Base-by-base conservation (phyloP, 1,284 basidiomycete species). In the Moniliophthora roreri region DNA sequence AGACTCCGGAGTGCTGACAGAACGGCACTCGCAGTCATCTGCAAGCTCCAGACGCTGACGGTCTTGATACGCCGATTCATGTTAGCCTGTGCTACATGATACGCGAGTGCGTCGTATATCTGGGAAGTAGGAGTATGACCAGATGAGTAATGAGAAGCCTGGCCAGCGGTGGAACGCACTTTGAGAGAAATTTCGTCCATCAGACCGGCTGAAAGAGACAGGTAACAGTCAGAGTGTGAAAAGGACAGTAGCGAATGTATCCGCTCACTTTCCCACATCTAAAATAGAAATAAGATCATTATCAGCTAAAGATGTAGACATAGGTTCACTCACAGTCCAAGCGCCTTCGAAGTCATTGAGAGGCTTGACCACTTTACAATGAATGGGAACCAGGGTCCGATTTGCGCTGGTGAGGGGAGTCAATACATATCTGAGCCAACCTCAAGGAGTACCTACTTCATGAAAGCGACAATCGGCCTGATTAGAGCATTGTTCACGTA, bases 391-490 rank as follows among this genome's bases (percentile, higher is more conserved):
- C 58, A 98, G 72, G 0, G 95, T 98, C 57, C 88, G 84, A 67
- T 98, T 95, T 1, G 90, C 89, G 67, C 93, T 95, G 57, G 4
- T 50, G 49, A 46, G 10, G 58, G 51, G 49, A 50, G n/a, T 41
- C 8, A 54, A 28, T 35, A n/a, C 23, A n/a, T 15, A 18, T 38
- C 36, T 34, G 15, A 52, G 47, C 34, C 46, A 10, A 39, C 13
- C 8, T 50, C 54, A 23, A 55, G 10, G 39, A 10, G 46, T 32
- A 75, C 87, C 59, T 62, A 94, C 91, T 97, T 97, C 84, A 99
- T 97, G 67, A 99, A 99, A 0, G 95, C 95, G 4, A 99, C 97
- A 58, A 99, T 98, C 3, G 97, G 96, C 54, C 97, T 75, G 39
- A 98, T 91, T 28, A 99, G 76, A n/a, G 96, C 97, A 65, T 90